These are phyloP conservation scores for Podospora didyma DNA, from an alignment of 495 filamentous ascomycete genomes.

Conservation along the genomic window DNA sequence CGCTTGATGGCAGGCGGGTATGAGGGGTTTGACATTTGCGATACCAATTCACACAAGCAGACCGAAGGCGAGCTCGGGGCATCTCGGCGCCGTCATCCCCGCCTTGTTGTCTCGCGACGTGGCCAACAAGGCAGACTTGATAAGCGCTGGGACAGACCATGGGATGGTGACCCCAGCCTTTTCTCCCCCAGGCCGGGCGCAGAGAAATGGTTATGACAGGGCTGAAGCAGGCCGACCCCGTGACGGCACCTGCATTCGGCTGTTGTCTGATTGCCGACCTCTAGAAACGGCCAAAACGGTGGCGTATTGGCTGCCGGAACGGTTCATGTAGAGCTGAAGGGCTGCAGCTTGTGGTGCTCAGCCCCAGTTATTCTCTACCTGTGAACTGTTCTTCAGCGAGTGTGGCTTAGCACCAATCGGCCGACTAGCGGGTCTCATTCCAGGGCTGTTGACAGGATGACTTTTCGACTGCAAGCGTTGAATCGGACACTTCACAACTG, in stretches of 20 bases:
- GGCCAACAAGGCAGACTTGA: background rate
- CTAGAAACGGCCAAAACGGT: background rate
- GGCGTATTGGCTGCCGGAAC: background rate
- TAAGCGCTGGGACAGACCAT: background rate
- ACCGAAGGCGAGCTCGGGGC: background rate
- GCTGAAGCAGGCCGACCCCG: background rate
- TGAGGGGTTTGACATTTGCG: background rate
- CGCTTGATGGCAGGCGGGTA: background rate
- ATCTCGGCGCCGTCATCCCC: background rate
- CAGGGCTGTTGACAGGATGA: background rate
- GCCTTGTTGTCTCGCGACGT: background rate
- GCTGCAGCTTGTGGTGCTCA: slow-evolving; percentile 1
- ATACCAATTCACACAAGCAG: background rate
- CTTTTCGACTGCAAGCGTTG: background rate
- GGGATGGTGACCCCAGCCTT: background rate
- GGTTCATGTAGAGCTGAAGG: background rate
- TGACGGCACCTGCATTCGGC: slow-evolving; percentile 1
- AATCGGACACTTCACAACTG: too few species aligned
- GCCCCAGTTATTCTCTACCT: background rate
- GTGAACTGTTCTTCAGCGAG: too few species aligned
- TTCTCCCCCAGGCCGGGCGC: background rate
- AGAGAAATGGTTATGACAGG: background rate
- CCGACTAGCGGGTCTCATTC: background rate
- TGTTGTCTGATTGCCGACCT: slow-evolving; percentile 1
- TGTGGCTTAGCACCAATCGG: background rate